Base-by-base conservation (phyloP, 768 basidiomycete genomes). In the Porpolomopsis calyptriformis region DNA sequence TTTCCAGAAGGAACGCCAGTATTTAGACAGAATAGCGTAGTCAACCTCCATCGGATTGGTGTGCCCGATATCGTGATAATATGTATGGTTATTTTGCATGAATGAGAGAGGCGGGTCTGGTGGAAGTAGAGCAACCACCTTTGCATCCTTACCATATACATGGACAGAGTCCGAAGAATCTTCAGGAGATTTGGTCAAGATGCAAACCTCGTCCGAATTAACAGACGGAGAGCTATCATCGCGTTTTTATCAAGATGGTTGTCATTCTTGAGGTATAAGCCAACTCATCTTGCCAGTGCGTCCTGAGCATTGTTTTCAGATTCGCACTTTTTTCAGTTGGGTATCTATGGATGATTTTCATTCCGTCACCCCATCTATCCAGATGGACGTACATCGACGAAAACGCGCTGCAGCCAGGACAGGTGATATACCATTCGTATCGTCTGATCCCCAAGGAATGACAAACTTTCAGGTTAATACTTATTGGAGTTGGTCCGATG, bases 381-480 rank as follows among this genome's bases (percentile, higher is more conserved):
- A 72, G 78, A 51, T 61, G 66, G 7, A 86, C 80, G 7, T 94
- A 90, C 59, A 84, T 94, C 41, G 91, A 94, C 60, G 96, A 99
- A 66, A 96, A 98, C 60, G 94, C 96, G 1, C 64, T 99, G 16
- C 89, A 93, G 56, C 93, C 96, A 8, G 82, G 77, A 4, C 91
- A 94, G 69, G 93, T 93, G 54, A 55, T 44, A 11, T 50, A 8
- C 33, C 26, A 6, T 48, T 38, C 36, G 1, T 38, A n/a, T 41
- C 40, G 27, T 25, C 18, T n/a, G 20, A 8, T 20, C 16, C 22
- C 12, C 40, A n/a, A n/a, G 14, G 40, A 27, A 37, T 12, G 20
- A 45, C 46, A 34, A 24, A 4, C 14, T 1, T 5, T 12, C 45
- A 97, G 91, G 93, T 96, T 18, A 87, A 80, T 46, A 90, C 87